phyloP scores from a whole-genome alignment of 1,139 yeast species.

The Suhomyces yuchorum region DNA sequence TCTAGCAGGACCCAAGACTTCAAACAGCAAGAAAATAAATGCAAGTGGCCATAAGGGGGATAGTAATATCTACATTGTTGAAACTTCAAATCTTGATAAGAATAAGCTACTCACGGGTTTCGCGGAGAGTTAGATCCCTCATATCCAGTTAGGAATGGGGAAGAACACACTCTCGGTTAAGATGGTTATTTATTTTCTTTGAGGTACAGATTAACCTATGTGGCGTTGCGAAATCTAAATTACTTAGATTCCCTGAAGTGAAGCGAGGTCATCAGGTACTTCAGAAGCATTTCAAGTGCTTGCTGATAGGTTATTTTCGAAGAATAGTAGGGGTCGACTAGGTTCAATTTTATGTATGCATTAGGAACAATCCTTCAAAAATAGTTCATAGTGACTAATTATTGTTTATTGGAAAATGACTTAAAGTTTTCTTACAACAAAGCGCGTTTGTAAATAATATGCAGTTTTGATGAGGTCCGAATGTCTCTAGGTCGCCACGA shows the following conservation, averaged over 20 bases:
- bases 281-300: too few relatives aligned
- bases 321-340: not conserved
- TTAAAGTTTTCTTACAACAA: not conserved
- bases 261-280: too few relatives aligned
- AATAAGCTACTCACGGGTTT: not conserved
- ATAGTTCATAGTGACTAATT: not conserved
- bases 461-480: not conserved
- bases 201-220: not conserved
- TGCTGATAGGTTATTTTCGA: too few relatives aligned
- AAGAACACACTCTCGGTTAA: not conserved
- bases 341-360: not conserved
- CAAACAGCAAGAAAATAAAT: not conserved
- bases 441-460: not conserved
- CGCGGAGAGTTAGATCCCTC: not conserved
- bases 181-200: not conserved
- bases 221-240: not conserved
- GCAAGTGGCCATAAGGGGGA: not conserved
- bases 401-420: not conserved
- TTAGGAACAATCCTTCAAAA: not conserved
- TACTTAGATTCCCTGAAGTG: too few relatives aligned
- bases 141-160: not conserved
- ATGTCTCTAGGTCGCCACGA: too few relatives aligned
- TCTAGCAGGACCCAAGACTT: not conserved
- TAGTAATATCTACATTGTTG: not conserved
- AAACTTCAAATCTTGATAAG: not conserved